Conservation (phyloP, 1,284 basidiomycete species). For the Schizopora paradoxa region DNA sequence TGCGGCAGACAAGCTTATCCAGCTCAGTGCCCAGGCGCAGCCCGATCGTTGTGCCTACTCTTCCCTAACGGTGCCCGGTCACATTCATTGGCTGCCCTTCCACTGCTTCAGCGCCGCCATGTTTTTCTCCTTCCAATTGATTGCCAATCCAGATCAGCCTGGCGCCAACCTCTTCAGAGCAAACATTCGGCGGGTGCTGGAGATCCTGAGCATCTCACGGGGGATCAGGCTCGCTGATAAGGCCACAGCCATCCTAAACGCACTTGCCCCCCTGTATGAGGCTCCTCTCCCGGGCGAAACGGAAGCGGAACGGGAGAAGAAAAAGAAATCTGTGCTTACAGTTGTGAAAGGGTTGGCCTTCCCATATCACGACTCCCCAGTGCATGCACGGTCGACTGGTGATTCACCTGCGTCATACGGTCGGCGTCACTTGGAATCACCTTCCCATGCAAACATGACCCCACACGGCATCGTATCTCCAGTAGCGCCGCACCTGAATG, state of each 20-base stretch:
- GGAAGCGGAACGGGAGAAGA: conserved; percentile 49
- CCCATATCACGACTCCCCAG: conserved; percentile 57
- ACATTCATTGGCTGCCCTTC: conserved; percentile 77
- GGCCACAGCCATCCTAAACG: conserved; percentile 59
- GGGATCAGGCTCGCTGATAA: conserved; percentile 67
- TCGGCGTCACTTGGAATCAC: conserved; percentile 7
- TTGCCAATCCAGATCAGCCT: conserved; percentile 71
- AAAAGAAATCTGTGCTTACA: conserved; percentile 53
- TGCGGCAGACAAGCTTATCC: conserved; percentile 70
- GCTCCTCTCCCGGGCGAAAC: conserved; percentile 31
- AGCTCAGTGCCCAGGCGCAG: conserved; percentile 62
- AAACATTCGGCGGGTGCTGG: conserved; percentile 63
- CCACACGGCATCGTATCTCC: conserved; percentile 4
- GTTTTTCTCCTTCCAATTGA: conserved; percentile 82
- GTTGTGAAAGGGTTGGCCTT: conserved; percentile 70
- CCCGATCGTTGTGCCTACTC: conserved; percentile 67
- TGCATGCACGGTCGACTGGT: conserved; percentile 27
- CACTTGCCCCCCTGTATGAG: conserved; percentile 65
- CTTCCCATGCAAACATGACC: conserved; percentile 2
- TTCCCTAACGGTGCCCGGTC: conserved; percentile 66
- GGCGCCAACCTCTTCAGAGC: conserved; percentile 66
- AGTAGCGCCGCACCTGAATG: conserved; percentile 3
- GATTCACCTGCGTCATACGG: conserved; percentile 11
- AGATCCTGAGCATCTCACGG: conserved; percentile 56
- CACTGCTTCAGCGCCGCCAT: conserved; percentile 79